These are phyloP conservation scores for Monascus ruber DNA, from an alignment of 2,329 filamentous ascomycete species.

Conservation along the genomic window DNA sequence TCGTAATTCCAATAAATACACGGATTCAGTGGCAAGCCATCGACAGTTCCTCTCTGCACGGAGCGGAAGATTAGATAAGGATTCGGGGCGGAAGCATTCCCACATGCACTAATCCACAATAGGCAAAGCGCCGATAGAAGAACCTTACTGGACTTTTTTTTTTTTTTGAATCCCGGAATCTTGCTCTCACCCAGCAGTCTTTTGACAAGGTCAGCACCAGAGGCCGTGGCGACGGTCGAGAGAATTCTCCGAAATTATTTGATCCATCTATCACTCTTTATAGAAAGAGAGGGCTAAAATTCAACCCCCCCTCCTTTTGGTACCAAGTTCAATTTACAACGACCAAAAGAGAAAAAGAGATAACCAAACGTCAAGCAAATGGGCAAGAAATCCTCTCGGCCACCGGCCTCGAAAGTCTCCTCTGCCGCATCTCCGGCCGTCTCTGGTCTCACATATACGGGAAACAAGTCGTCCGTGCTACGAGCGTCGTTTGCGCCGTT, in stretches of 20 bases:
- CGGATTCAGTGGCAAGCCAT: no score
- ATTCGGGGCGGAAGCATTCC: slow-evolving; percentile 5
- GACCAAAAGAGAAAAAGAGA: no score
- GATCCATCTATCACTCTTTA: no score
- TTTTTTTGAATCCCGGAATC: slow-evolving; percentile 8
- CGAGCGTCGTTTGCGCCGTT: slow-evolving; percentile 41
- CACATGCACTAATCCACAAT: slow-evolving; percentile 14
- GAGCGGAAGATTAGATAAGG: slow-evolving; percentile 22
- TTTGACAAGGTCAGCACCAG: slow-evolving; percentile 15
- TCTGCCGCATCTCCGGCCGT: slow-evolving; percentile 29
- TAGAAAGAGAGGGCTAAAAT: slow-evolving; percentile 1
- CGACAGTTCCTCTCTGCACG: no score
- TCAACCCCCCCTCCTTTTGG: background rate
- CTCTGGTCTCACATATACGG: slow-evolving; percentile 23
- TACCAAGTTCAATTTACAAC: no score
- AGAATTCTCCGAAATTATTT: no score
- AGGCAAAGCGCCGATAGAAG: slow-evolving; percentile 19
- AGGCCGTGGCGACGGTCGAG: slow-evolving; percentile 6
- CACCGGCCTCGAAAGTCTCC: slow-evolving; percentile 33
- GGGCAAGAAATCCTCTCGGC: slow-evolving; percentile 36
- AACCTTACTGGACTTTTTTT: slow-evolving; percentile 34
- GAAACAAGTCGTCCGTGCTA: slow-evolving; percentile 37
- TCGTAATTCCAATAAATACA: no score
- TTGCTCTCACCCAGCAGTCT: no score
- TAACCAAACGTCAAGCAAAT: slow-evolving; percentile 19